A percentile compares a stretch with the other conserved stretches of the same genome.
phyloP scores from a whole-genome alignment of 2,329 filamentous ascomycete species.

The Chaetomium strumarium region DNA sequence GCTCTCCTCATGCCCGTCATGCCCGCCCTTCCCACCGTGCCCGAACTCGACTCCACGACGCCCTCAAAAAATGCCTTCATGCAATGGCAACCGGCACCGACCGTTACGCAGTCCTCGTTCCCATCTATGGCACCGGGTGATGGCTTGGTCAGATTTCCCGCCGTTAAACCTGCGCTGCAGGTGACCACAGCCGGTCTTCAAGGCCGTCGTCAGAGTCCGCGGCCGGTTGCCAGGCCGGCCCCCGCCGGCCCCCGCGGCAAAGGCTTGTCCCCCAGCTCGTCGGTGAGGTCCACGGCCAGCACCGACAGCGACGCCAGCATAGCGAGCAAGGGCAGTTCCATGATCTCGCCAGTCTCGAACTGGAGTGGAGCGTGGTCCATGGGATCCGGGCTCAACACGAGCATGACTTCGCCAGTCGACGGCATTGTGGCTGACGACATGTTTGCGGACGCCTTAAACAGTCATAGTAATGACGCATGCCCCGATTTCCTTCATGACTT shows the following conservation, averaged over 20 bases:
- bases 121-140: constrained; percentile 7
- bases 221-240: constrained; percentile 19
- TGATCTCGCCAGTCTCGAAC: constrained; percentile 44
- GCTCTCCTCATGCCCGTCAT: constrained; percentile 22
- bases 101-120: constrained; percentile 5
- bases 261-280: constrained; percentile 42
- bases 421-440: constrained; percentile 28
- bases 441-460: constrained; percentile 23
- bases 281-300: constrained; percentile 42
- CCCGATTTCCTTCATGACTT: constrained; percentile 29
- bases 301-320: constrained; percentile 33
- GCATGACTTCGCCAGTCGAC: constrained; percentile 42
- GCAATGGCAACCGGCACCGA: constrained; percentile 26
- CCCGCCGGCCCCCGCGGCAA: constrained; percentile 33
- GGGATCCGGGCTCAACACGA: constrained; percentile 37
- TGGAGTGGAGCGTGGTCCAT: constrained; percentile 39
- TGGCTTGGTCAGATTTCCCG: background rate
- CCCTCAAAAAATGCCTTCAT: constrained; percentile 20
- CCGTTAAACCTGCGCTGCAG: constrained; percentile 33
- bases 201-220: constrained; percentile 27
- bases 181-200: constrained; percentile 35
- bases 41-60: constrained; percentile 30
- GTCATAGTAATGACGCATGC: constrained; percentile 21
- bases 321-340: constrained; percentile 33
- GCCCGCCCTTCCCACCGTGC: constrained; percentile 14